Evolutionary conservation across 768 basidiomycete species (phyloP).

Genomic region (Rhodotorula diobovata): DNA sequence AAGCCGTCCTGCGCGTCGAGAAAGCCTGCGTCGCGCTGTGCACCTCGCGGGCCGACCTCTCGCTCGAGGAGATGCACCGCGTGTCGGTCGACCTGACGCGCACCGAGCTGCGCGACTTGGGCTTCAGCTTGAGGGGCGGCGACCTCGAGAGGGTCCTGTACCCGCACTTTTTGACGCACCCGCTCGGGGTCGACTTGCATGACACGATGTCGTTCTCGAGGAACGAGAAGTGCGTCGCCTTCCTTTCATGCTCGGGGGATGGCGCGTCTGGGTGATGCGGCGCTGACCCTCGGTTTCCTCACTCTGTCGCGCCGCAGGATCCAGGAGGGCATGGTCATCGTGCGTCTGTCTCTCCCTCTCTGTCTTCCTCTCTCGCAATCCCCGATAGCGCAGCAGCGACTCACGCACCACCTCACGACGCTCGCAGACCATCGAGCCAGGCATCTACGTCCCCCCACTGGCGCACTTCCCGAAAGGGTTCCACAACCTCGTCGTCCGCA

Average conservation of each 20-base stretch:
- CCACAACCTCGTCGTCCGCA: constrained; percentile 84
- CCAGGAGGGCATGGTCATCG: constrained; percentile 71
- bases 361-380: background rate
- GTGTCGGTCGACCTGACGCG: constrained; percentile 64
- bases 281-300: constrained; percentile 4
- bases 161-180: constrained; percentile 88
- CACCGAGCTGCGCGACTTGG: constrained; percentile 67
- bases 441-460: constrained; percentile 80
- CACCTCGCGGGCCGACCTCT: constrained; percentile 54
- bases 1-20: constrained; percentile 49
- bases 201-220: constrained; percentile 58
- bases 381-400: too few relatives aligned
- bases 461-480: constrained; percentile 76
- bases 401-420: constrained; percentile 42
- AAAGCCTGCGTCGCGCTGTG: constrained; percentile 49
- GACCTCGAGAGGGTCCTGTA: constrained; percentile 67
- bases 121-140: constrained; percentile 52
- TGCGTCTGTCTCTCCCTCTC: constrained; percentile 4
- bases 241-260: too few relatives aligned
- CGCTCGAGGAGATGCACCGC: constrained; percentile 71
- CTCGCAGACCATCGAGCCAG: constrained; percentile 48
- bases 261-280: background rate
- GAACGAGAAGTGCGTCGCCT: constrained; percentile 45
- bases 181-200: constrained; percentile 89
- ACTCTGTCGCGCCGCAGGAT: constrained; percentile 53